A percentile compares a stretch with the other conserved stretches of the same genome.
Evolutionary conservation across 1,284 basidiomycete genomes (phyloP).

Genomic region (Garcileccinum viscosum): DNA sequence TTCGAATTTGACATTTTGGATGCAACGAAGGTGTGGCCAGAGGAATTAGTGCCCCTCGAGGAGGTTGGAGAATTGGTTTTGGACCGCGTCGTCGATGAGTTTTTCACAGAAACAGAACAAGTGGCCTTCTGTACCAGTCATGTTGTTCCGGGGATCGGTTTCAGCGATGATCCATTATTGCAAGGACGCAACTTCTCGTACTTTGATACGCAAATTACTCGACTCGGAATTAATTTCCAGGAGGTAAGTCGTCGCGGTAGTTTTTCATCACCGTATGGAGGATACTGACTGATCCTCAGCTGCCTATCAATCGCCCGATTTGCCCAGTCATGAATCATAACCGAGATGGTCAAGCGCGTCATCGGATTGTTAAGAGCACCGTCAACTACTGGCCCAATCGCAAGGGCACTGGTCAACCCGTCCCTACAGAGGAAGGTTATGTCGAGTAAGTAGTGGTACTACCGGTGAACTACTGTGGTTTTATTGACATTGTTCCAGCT

Average conservation of each 20-base stretch:
- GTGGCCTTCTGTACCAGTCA: constrained; percentile 84
- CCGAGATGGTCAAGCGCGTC: constrained; percentile 68
- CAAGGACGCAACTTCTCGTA: constrained; percentile 87
- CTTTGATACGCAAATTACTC: constrained; percentile 79
- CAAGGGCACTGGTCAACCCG: constrained; percentile 57
- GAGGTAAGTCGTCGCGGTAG: constrained; percentile 44
- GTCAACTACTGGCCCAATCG: constrained; percentile 84
- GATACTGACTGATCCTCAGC: constrained; percentile 42
- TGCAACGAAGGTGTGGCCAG: constrained; percentile 84
- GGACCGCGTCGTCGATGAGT: constrained; percentile 73
- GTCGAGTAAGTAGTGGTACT: constrained; percentile 54
- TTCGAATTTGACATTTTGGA: constrained; percentile 88
- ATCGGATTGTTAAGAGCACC: constrained; percentile 63
- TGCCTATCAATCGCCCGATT: constrained; percentile 83
- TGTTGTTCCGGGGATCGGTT: constrained; percentile 82
- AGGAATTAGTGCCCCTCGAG: constrained; percentile 77
- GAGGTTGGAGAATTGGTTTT: constrained; percentile 79
- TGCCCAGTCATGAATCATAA: constrained; percentile 81
- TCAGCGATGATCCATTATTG: constrained; percentile 83
- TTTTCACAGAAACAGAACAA: constrained; percentile 85
- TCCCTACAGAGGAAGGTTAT: constrained; percentile 63
- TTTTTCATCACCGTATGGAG: neutral
- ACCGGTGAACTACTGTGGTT: too few relatives aligned
- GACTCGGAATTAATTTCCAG: constrained; percentile 78
- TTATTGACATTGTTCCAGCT: constrained; percentile 39